These are phyloP conservation scores for Silene vulgaris DNA, from an alignment of 179 eudicot species.

Conservation along the genomic window DNA sequence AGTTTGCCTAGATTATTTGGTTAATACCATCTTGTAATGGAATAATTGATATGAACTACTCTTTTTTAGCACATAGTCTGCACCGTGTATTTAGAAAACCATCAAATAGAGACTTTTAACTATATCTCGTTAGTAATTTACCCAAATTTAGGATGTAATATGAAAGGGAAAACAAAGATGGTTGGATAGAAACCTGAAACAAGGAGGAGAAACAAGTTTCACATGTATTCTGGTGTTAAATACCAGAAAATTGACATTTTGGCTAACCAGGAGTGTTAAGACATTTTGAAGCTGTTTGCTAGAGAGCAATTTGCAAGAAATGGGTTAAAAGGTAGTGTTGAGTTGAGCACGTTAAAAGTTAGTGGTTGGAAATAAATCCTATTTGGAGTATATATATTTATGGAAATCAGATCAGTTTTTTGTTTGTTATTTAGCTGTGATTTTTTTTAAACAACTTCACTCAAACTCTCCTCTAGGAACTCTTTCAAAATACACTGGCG, in stretches of 20 bases:
- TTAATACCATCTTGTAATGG: not conserved
- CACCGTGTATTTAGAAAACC: too few species aligned
- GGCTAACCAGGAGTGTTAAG: not conserved
- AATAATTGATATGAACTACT: too few species aligned
- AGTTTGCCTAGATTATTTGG: not conserved
- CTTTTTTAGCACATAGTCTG: too few species aligned
- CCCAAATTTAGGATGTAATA: too few species aligned
- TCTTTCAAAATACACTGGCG: conserved; percentile 93
- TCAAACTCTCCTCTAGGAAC: conserved; percentile 46
- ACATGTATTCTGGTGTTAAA: not conserved
- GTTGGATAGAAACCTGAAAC: not conserved
- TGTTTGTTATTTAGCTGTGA: not conserved
- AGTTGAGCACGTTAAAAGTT: not conserved
- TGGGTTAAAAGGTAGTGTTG: not conserved
- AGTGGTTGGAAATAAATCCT: not conserved
- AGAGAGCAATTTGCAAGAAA: not conserved
- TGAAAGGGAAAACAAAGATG: too few species aligned
- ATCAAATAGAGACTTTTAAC: too few species aligned
- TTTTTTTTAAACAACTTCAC: not conserved
- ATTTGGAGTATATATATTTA: not conserved
- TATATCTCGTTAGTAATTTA: too few species aligned
- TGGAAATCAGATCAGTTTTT: not conserved
- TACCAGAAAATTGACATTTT: not conserved
- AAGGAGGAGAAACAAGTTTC: not conserved
- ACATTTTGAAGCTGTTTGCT: not conserved